phyloP scores from a whole-genome alignment of 331 rosid species.

The Rosa hybrid region DNA sequence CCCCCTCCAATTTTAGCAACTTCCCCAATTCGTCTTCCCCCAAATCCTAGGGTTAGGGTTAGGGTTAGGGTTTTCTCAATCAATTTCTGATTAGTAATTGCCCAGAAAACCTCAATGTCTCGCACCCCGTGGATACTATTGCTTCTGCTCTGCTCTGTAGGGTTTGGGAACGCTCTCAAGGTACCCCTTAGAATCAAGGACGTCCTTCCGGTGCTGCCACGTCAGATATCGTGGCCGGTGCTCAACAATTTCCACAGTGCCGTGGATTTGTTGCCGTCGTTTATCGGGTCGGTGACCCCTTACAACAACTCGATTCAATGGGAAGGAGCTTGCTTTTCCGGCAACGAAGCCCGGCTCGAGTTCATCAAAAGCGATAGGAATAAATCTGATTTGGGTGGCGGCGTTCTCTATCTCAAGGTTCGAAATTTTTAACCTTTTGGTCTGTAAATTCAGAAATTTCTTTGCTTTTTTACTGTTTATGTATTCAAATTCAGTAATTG shows the following conservation, averaged over 20 bases:
- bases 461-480: constrained; percentile 1
- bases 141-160: constrained; percentile 31
- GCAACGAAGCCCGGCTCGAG: constrained; percentile 66
- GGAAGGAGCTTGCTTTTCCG: constrained; percentile 80
- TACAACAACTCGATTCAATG: constrained; percentile 53
- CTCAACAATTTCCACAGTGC: constrained; percentile 79
- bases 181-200: constrained; percentile 70
- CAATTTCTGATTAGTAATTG: background rate
- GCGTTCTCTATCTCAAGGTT: constrained; percentile 80
- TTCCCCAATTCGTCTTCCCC: background rate
- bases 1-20: background rate
- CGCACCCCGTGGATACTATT: constrained; percentile 16
- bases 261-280: constrained; percentile 80
- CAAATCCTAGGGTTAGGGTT: constrained; percentile 26
- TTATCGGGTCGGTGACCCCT: constrained; percentile 74
- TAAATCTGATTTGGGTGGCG: constrained; percentile 64
- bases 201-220: constrained; percentile 81
- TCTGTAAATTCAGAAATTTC: background rate
- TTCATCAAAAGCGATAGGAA: constrained; percentile 41
- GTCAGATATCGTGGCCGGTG: constrained; percentile 79
- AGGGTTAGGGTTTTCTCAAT: background rate
- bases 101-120: constrained; percentile 36
- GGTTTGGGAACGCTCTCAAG: constrained; percentile 46
- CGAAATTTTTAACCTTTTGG: background rate
- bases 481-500: too few species aligned